Base-by-base conservation (phyloP, 1,284 basidiomycete species). In the Hypsizygus ulmarius region DNA sequence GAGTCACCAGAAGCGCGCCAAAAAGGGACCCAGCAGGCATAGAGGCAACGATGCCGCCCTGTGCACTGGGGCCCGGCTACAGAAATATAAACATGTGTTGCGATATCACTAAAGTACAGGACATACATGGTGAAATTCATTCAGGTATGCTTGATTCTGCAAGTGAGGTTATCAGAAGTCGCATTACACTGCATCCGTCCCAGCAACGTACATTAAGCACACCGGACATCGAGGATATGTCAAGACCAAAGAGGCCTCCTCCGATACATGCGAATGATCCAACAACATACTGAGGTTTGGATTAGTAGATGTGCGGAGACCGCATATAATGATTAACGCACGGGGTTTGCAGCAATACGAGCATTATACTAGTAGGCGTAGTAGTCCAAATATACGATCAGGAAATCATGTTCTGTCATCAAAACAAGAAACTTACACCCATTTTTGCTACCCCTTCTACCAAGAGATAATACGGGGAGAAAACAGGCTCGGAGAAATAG, bases 161-260 rank as follows among this genome's bases (percentile, higher is more conserved):
- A 49, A n/a, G n/a, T n/a, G n/a, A n/a, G n/a, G n/a, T n/a, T n/a
- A n/a, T n/a, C n/a, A n/a, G n/a, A n/a, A n/a, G n/a, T n/a, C n/a
- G n/a, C n/a, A n/a, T n/a, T n/a, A n/a, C n/a, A n/a, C n/a, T n/a
- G n/a, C n/a, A n/a, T n/a, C n/a, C n/a, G n/a, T 27, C 15, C 12
- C 8, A 32, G 30, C n/a, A n/a, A 64, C 79, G 52, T 57, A 84
- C 84, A 55, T 69, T 83, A 59, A 88, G 67, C 41, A 88, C 84
- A n/a, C 82, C 85, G 52, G 84, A 85, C 87, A 89, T 88, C 62
- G 84, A 83, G 53, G 81, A 87, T 60, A 89, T 89, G 73, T 90
- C 87, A 69, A 87, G 63, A 59, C 87, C 85, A 62, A 88, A 88
- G 37, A 89, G 75, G 45, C 83, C 82, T 55, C 87, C 87, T 44